These are phyloP conservation scores for Lactifluus piperatus DNA, from an alignment of 768 basidiomycete genomes.

Conservation along the genomic window DNA sequence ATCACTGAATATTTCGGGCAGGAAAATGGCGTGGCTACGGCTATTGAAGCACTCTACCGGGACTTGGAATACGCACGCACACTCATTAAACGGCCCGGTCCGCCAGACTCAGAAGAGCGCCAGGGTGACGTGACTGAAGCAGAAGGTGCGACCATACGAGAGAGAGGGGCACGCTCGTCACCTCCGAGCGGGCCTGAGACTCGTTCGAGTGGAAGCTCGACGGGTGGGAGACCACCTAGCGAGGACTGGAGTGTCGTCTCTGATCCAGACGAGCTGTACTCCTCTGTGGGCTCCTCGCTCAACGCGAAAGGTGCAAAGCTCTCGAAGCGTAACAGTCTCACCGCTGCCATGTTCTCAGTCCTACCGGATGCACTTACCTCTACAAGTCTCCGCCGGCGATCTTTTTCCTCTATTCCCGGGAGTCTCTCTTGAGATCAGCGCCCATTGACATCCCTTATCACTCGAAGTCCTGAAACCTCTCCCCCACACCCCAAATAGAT, in stretches of 20 bases:
- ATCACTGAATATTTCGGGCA: constrained; percentile 25
- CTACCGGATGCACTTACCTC: constrained; percentile 19
- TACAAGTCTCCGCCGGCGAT: constrained; percentile 13
- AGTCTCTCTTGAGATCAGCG: not conserved
- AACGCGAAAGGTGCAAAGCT: constrained; percentile 4
- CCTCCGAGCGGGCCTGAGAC: constrained; percentile 18
- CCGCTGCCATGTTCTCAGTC: constrained; percentile 20
- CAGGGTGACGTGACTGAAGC: constrained; percentile 23
- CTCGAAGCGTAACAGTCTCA: constrained; percentile 39
- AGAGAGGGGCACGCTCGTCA: constrained; percentile 17
- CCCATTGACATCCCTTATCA: not conserved
- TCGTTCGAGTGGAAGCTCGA: constrained; percentile 22
- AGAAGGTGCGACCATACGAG: constrained; percentile 32
- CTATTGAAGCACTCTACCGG: constrained; percentile 92
- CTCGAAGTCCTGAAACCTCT: not conserved
- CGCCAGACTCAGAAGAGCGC: constrained; percentile 12
- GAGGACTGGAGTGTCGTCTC: constrained; percentile 88
- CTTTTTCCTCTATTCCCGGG: constrained; percentile 13
- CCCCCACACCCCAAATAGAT: constrained; percentile 3
- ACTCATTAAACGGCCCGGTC: constrained; percentile 54
- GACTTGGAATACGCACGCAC: constrained; percentile 92
- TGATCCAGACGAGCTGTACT: constrained; percentile 55
- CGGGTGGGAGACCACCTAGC: constrained; percentile 51
- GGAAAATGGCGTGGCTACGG: constrained; percentile 93
- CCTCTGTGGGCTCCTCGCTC: constrained; percentile 41